phyloP scores from a whole-genome alignment of 2,329 filamentous ascomycete genomes.

The Phyllosticta citriasiana region DNA sequence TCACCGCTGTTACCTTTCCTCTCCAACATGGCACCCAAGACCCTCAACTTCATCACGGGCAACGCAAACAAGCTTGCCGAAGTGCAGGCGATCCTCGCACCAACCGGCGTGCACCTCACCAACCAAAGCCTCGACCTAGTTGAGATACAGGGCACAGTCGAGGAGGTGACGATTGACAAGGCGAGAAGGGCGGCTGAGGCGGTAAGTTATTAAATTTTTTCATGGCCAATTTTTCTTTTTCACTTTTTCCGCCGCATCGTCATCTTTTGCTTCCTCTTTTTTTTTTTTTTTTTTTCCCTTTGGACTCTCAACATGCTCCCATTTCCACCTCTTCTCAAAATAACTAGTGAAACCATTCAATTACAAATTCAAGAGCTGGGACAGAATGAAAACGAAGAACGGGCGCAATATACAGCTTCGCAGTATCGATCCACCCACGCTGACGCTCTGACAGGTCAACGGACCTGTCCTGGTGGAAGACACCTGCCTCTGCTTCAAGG shows the following conservation, averaged over 20 bases:
- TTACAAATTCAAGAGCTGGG: not conserved
- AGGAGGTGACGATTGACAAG: conserved; percentile 86
- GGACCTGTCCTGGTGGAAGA: conserved; percentile 93
- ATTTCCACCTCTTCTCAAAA: not conserved
- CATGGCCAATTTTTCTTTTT: not conserved
- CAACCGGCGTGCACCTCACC: conserved; percentile 57
- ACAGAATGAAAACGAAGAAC: conserved; percentile 2
- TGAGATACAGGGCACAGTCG: conserved; percentile 85
- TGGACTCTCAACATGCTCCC: not conserved
- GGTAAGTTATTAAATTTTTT: conserved; percentile 40
- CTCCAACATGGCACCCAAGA: conserved; percentile 36
- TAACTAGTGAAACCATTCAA: conserved; percentile 4
- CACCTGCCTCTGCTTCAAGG: conserved; percentile 87
- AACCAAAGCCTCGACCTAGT: conserved; percentile 69
- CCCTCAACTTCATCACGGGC: conserved; percentile 89
- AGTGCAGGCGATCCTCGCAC: conserved; percentile 75
- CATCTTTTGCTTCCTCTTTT: not conserved
- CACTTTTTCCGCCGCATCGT: not conserved
- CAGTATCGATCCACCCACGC: not conserved
- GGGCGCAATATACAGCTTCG: not conserved
- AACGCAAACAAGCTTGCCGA: conserved; percentile 91
- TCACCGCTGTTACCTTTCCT: not conserved
- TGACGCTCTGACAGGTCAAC: conserved; percentile 48
- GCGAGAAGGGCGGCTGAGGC: conserved; percentile 69
- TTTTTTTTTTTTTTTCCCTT: not conserved